Base-by-base conservation (phyloP, 2,329 filamentous ascomycete species). In the Ophiostoma sp. region DNA sequence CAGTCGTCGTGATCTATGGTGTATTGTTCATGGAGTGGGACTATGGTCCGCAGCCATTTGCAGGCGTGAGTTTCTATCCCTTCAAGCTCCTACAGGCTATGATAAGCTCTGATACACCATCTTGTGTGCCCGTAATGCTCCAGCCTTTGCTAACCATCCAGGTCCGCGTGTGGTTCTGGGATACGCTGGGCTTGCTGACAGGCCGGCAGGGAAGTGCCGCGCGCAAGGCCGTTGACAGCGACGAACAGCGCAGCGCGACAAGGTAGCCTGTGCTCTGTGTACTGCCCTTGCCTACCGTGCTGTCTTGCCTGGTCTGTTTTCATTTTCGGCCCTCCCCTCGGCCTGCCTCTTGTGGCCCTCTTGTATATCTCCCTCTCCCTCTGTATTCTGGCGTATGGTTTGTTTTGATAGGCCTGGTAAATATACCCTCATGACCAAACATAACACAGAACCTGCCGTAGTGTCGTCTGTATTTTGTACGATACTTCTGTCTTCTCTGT, bases 21-120 rank as follows among this genome's bases (percentile, higher is more conserved):
- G 81, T 88, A 42, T 77, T 89, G 68, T 89, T 87, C 75, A 82
- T 88, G 81, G 85, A 89, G 71, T 85, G 81, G 81, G 77, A 79
- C 38, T 75, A 75, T 9, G 78, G 80, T 38, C 66, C 77, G 3
- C 79, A 81, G 64, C 83, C 83, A 2, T 85, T 86, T 71, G 77
- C 83, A 71, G 79, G 66, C 38, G 69, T 70, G 52, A 58, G 69
- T 66, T 27, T 27, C 27, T 27, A 27, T 27, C 27, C 27, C 9
- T 67, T 2, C 40, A 8, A 7, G 2, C 7, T 8, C 9, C n/a
- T 38, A 14, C 14, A 9, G 9, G 14, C 16, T 12, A 16, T 4
- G 7, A 9, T 27, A 18, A 5, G 8, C 5, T 41, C 9, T 40
- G 12, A 49, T 40, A 8, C 42, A 4, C 16, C 14, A 36, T 27